Conservation (phyloP, 1,284 basidiomycete genomes). For the Boletus chippewaensis region DNA sequence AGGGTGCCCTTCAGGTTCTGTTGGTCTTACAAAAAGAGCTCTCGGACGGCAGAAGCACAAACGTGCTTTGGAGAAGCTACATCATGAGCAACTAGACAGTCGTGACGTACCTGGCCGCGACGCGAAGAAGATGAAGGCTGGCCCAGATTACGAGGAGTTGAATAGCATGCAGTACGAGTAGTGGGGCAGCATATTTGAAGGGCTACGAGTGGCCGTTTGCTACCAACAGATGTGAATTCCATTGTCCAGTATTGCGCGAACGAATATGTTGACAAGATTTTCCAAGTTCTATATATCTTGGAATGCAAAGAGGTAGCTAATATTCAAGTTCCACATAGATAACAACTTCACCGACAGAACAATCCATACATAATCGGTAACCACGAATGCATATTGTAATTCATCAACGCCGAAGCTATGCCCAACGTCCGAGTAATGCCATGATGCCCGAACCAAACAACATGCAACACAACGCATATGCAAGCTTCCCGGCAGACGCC, state of each 20-base stretch:
- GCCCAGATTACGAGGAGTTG: conserved; percentile 3
- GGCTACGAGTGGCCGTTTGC: neutral
- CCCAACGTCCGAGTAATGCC: conserved; percentile 83
- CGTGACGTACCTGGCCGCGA: conserved; percentile 1
- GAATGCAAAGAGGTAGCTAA: neutral
- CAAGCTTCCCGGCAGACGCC: conserved; percentile 54
- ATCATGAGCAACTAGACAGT: conserved; percentile 4
- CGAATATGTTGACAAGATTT: too few species aligned
- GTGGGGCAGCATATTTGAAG: neutral
- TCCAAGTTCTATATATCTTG: too few species aligned
- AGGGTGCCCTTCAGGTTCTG: conserved; percentile 9
- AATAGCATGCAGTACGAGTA: neutral
- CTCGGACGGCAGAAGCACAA: conserved; percentile 49
- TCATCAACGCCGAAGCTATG: conserved; percentile 34
- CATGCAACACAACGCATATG: conserved; percentile 72
- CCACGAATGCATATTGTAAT: neutral
- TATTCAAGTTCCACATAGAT: neutral
- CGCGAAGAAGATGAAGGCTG: conserved; percentile 21
- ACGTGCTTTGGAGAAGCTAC: conserved; percentile 25
- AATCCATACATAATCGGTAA: neutral
- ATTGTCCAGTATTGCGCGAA: too few species aligned
- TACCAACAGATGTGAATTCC: too few species aligned
- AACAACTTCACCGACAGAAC: neutral
- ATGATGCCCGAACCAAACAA: conserved; percentile 72
- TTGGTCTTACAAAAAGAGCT: conserved; percentile 37